Base-by-base conservation (phyloP, 352 stramenopile genomes). In the Saprolegnia parasitica region DNA sequence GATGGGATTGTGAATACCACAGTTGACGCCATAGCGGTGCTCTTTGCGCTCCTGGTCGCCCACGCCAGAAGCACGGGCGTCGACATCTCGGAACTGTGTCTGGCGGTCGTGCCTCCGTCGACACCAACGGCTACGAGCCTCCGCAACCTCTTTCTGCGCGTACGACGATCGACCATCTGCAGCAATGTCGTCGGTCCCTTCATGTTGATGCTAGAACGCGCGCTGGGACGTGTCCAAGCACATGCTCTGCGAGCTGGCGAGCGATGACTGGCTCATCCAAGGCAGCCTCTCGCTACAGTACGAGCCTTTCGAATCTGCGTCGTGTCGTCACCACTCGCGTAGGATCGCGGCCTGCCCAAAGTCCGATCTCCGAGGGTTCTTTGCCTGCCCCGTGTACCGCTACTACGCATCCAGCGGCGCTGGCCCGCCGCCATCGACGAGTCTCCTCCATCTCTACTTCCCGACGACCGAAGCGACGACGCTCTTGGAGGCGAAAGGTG, bases 301-400 rank as follows among this genome's bases (percentile, higher is more conserved):
- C 32, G 1, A 26, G 15, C 20, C 6, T 21, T 1, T 52, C 39
- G 5, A n/a, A 11, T 68, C 16, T 68, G n/a, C 5, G 24, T 29
- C 2, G n/a, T 5, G 47, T 55, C n/a, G 47, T 42, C 21, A 2
- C 21, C n/a, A n/a, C 0, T 67, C 11, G 42, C 18, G 29, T 65
- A 65, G 56, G 15, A 29, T 65, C 16, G 47, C 24, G 15, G 56
- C 56, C 15, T 65, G 56, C 26, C 15, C 45, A 37, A 29, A 45
- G 11, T 15, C 40, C 35, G 55, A 63, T 24, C 26, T 50, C 32
- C 13, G 24, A 26, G 62, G 10, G 13, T 18, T 29, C 13, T 68
- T 68, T 60, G 13, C 62, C 11, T 68, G 62, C 50, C 63, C 63
- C 1, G 46, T 70, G 39, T 70, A 70, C 46, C 18, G 46, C 4